Percentiles rank a stretch among this genome's conserved stretches.
Conservation (phyloP, 371 early-diverging fungal species). For the Basidiobolus meristosporus region DNA sequence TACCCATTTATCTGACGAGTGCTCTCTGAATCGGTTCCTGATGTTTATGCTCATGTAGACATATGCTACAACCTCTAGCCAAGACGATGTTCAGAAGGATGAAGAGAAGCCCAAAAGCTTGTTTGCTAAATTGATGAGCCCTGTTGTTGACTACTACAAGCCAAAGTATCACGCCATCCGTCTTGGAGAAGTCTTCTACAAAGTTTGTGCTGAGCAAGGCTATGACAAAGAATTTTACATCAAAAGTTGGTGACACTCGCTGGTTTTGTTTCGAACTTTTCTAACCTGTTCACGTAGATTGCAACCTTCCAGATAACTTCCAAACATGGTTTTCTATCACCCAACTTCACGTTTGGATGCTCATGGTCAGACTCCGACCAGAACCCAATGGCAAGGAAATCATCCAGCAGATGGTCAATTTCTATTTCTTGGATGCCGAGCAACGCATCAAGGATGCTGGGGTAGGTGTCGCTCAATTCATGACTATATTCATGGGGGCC, state of each 20-base stretch:
- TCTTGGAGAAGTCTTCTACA: conserved; percentile 1
- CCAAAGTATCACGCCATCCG: too few species aligned
- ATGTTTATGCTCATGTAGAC: too few species aligned
- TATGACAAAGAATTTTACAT: conserved; percentile 6
- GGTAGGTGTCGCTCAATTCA: conserved; percentile 9
- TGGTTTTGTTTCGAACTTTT: neutral
- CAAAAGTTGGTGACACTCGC: conserved; percentile 1
- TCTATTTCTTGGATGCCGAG: conserved; percentile 80
- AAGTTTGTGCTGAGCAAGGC: conserved; percentile 2
- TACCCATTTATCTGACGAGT: too few species aligned
- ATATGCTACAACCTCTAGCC: too few species aligned
- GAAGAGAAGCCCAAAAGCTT: too few species aligned
- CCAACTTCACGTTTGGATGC: conserved; percentile 85
- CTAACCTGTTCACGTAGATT: conserved; percentile 14
- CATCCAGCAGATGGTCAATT: conserved; percentile 74
- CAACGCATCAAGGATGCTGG: conserved; percentile 43
- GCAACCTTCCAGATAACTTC: conserved; percentile 68
- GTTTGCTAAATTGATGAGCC: too few species aligned
- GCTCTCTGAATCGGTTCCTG: too few species aligned
- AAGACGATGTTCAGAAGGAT: too few species aligned
- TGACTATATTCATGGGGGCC: neutral
- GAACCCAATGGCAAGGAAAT: conserved; percentile 49
- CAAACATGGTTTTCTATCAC: conserved; percentile 89
- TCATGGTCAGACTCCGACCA: conserved; percentile 62
- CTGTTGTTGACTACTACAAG: too few species aligned